These are phyloP conservation scores for Boeremia lycopersici DNA, from an alignment of 2,329 filamentous ascomycete genomes.

Conservation along the genomic window DNA sequence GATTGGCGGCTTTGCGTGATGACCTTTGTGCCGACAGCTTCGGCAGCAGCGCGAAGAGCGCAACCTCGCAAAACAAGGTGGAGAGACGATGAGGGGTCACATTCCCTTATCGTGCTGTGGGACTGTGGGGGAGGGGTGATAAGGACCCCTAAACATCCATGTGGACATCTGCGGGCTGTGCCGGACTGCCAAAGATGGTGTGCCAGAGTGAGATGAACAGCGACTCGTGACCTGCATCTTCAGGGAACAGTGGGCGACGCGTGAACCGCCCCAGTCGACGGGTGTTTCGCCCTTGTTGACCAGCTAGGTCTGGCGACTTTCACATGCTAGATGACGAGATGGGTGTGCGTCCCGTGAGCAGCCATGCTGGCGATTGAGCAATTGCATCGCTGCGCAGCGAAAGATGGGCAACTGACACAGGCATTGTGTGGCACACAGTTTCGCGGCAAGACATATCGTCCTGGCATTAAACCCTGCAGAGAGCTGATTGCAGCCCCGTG, in stretches of 20 bases:
- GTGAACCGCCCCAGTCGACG: slow-evolving; percentile 16
- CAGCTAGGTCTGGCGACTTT: slow-evolving; percentile 34
- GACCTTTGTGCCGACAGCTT: slow-evolving; percentile 10
- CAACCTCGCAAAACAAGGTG: slow-evolving; percentile 7
- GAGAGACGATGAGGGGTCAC: slow-evolving; percentile 9
- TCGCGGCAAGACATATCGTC: slow-evolving; percentile 40
- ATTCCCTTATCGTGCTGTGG: slow-evolving; percentile 2
- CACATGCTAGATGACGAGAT: slow-evolving; percentile 36
- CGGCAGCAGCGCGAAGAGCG: slow-evolving; percentile 10
- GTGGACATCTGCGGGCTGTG: slow-evolving; percentile 15
- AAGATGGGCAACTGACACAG: slow-evolving; percentile 27
- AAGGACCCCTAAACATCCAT: slow-evolving; percentile 16
- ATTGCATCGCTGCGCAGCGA: slow-evolving; percentile 26
- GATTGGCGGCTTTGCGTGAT: slow-evolving; percentile 26
- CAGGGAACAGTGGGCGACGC: slow-evolving; percentile 4
- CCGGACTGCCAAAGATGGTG: slow-evolving; percentile 11
- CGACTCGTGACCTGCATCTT: slow-evolving; percentile 15
- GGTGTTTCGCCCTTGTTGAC: slow-evolving; percentile 26
- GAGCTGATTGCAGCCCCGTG: slow-evolving; percentile 37
- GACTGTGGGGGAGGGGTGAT: slow-evolving; percentile 13
- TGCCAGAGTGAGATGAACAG: slow-evolving; percentile 5
- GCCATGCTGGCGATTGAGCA: slow-evolving; percentile 23
- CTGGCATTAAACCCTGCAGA: slow-evolving; percentile 32
- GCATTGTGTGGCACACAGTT: slow-evolving; percentile 26
- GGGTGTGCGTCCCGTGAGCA: slow-evolving; percentile 12